These are phyloP conservation scores for Achaetomiella virescens DNA, from an alignment of 495 filamentous ascomycete species.

Conservation along the genomic window DNA sequence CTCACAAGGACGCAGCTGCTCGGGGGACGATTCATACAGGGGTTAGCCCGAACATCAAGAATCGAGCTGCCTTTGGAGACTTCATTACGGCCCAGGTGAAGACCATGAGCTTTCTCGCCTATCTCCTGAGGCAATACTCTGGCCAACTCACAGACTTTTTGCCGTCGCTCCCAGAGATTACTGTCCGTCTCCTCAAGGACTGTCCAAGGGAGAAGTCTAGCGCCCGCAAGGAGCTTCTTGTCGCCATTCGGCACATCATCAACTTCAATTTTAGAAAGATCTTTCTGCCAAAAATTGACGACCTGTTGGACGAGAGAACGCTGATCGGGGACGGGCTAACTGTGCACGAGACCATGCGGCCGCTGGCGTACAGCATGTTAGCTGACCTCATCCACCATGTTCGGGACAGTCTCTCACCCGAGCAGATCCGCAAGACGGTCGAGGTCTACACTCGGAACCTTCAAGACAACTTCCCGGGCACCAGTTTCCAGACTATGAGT, in stretches of 20 bases:
- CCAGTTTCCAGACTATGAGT: slow-evolving; percentile 99
- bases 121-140: slow-evolving; percentile 82
- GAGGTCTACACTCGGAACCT: slow-evolving; percentile 96
- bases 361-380: slow-evolving; percentile 95
- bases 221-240: slow-evolving; percentile 88
- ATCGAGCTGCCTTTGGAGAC: slow-evolving; percentile 90
- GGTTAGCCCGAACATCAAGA: slow-evolving; percentile 89
- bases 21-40: slow-evolving; percentile 80
- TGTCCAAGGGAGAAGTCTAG: slow-evolving; percentile 91
- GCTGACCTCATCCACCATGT: slow-evolving; percentile 98
- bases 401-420: slow-evolving; percentile 69
- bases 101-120: slow-evolving; percentile 98
- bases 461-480: slow-evolving; percentile 92
- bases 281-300: slow-evolving; percentile 90
- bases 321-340: slow-evolving; percentile 94
- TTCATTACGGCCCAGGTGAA: slow-evolving; percentile 98
- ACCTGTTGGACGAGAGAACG: slow-evolving; percentile 86
- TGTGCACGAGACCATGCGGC: slow-evolving; percentile 93
- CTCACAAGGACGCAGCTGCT: slow-evolving; percentile 73
- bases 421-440: slow-evolving; percentile 90
- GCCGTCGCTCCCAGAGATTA: slow-evolving; percentile 78
- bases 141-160: slow-evolving; percentile 86
- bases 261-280: slow-evolving; percentile 98
- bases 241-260: slow-evolving; percentile 96
- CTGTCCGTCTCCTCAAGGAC: slow-evolving; percentile 86